A percentile compares a stretch with the other conserved stretches of the same genome.
phyloP scores from a whole-genome alignment of 306 rosid genomes.

The Quillaja saponaria region DNA sequence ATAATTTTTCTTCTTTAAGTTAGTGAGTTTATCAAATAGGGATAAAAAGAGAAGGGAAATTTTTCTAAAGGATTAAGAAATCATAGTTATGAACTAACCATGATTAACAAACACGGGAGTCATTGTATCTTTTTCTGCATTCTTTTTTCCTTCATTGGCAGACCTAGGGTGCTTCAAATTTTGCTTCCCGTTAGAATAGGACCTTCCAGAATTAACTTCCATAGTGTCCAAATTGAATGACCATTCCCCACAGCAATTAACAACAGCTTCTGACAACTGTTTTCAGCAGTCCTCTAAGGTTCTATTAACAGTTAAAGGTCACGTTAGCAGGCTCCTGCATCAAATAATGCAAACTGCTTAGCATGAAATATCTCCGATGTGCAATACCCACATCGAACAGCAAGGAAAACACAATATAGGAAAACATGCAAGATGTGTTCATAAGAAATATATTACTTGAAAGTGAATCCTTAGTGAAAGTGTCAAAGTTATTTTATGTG shows the following conservation, averaged over 20 bases:
- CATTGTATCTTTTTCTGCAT: constrained; percentile 49
- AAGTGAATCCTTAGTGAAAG: no score
- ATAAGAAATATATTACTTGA: no score
- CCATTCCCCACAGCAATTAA: constrained; percentile 4
- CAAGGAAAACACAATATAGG: no score
- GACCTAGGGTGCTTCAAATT: constrained; percentile 50
- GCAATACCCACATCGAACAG: no score
- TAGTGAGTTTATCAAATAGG: background rate
- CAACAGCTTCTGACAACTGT: no score
- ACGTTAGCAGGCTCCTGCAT: no score
- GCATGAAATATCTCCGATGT: no score
- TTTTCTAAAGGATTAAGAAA: constrained; percentile 1
- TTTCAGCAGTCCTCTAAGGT: no score
- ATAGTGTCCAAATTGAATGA: constrained; percentile 49
- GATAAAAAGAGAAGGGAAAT: constrained; percentile 11
- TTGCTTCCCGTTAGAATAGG: constrained; percentile 54
- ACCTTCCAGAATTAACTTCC: constrained; percentile 57
- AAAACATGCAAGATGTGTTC: no score
- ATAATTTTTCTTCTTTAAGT: background rate
- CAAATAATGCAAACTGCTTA: no score
- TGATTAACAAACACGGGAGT: constrained; percentile 66
- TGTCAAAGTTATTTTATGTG: no score
- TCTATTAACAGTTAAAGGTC: no score
- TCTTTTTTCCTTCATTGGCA: constrained; percentile 49
- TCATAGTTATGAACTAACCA: constrained; percentile 50